Evolutionary conservation across 1,139 yeast genomes (phyloP).

Genomic region (Zygoascus meyerae): DNA sequence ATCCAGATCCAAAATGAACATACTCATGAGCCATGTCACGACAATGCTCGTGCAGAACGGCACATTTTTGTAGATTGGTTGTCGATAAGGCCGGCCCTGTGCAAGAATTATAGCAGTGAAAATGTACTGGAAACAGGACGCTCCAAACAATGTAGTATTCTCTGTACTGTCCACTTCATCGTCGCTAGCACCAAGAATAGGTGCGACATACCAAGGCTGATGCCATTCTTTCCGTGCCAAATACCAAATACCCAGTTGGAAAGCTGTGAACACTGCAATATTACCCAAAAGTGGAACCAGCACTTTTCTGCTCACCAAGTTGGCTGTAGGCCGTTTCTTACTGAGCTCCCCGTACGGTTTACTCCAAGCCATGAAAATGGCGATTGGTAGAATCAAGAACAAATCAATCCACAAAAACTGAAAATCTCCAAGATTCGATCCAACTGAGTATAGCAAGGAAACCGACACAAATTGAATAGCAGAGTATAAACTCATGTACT

Average conservation of each 20-base stretch:
- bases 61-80: constrained; percentile 58
- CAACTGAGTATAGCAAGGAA: constrained; percentile 75
- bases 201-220: constrained; percentile 70
- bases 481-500: constrained; percentile 93
- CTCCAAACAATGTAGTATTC: constrained; percentile 76
- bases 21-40: constrained; percentile 46
- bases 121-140: constrained; percentile 84
- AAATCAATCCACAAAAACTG: constrained; percentile 92
- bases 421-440: constrained; percentile 95
- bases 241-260: constrained; percentile 67
- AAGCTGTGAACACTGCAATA: constrained; percentile 52
- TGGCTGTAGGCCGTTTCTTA: constrained; percentile 84
- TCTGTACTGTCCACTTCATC: constrained; percentile 84
- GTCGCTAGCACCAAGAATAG: constrained; percentile 75
- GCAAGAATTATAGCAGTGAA: constrained; percentile 75
- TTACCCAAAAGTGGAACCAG: constrained; percentile 74
- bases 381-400: constrained; percentile 84
- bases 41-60: constrained; percentile 67
- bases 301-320: constrained; percentile 82
- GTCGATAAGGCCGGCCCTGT: constrained; percentile 93
- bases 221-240: constrained; percentile 35
- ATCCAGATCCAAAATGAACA: constrained; percentile 24
- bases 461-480: constrained; percentile 93
- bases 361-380: constrained; percentile 96
- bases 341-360: constrained; percentile 61